Conservation (phyloP, 169 alveolate genomes). For the Eimeria sp. region DNA sequence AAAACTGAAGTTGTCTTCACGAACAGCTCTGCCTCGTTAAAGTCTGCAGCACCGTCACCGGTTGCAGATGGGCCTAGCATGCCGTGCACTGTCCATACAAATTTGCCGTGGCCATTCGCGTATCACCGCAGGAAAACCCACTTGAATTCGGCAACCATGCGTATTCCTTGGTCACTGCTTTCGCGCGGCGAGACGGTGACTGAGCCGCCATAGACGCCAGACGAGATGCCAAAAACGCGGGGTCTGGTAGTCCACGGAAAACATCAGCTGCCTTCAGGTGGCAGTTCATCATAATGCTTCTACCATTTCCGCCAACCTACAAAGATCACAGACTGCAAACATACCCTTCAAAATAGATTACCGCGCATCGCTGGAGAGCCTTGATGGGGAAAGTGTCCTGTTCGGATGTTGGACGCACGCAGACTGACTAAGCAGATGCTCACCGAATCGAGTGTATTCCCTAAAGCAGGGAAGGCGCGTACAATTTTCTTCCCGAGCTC, state of each 20-base stretch:
- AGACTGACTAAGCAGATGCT: not conserved
- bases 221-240: conserved; percentile 59
- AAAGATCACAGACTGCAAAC: not conserved
- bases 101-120: not conserved
- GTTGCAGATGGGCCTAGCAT: not conserved
- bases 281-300: not conserved
- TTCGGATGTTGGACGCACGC: not conserved
- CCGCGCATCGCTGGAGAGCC: not conserved
- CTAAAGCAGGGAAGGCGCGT: conserved; percentile 40
- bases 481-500: conserved; percentile 43
- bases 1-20: not conserved
- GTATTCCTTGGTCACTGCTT: conserved; percentile 57
- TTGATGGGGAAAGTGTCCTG: not conserved
- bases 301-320: not conserved
- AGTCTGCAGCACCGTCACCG: not conserved
- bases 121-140: not conserved
- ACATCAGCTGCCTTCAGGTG: conserved; percentile 20
- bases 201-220: conserved; percentile 71
- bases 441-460: conserved; percentile 18
- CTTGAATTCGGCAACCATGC: conserved; percentile 20
- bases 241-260: conserved; percentile 14
- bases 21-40: not conserved
- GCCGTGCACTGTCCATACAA: not conserved
- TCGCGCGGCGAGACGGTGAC: conserved; percentile 67
- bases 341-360: not conserved